Base-by-base conservation (phyloP, 768 basidiomycete genomes). In the Saitozyma sp. region DNA sequence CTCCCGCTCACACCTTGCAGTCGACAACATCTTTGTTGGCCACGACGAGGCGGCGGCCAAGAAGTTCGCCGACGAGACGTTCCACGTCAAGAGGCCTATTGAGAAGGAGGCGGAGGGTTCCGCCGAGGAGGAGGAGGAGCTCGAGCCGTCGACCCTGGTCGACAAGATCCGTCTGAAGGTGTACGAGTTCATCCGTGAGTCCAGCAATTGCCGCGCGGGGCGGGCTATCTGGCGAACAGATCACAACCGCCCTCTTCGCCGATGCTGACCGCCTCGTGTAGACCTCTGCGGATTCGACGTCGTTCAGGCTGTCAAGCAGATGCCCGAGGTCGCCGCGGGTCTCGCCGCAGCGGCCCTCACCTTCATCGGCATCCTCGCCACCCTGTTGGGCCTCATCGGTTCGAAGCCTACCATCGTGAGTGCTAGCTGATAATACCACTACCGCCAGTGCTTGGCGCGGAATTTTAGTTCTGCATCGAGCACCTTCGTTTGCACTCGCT, bases 41-140 rank as follows among this genome's bases (percentile, higher is more conserved):
- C 89, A 93, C 84, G 94, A 92, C 17, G 77, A 86, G 61, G 86
- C 86, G 45, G 92, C 95, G 63, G 96, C 96, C 65, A 87, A 89
- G 79, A 81, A 82, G 10, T 81, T 99, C 69, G 91, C 92, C 59
- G 81, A 83, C 14, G 91, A 94, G 82, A 91, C 92, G n/a, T 99
- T 90, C 81, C 86, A 87, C 69, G 78, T 95, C 81, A 98, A 97
- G 87, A 88, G 90, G 78, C 81, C 86, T 9, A 83, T 92, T 52
- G 95, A 97, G 81, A 83, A 84, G 70, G 86, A 77, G 58, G 84
- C 83, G 51, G 87, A 89, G 80, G 77, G 77, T 7, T 83, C 84
- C 29, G 73, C 68, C 0, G 75, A 76, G 50, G 78, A 81, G n/a
- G 83, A 83, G 1, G 83, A 80, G 4, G 82, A 83, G 54, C 75